Evolutionary conservation across 331 rosid genomes (phyloP), one percentile per base, ranked within the genome.

Genomic region (Stylosanthes scabra): DNA sequence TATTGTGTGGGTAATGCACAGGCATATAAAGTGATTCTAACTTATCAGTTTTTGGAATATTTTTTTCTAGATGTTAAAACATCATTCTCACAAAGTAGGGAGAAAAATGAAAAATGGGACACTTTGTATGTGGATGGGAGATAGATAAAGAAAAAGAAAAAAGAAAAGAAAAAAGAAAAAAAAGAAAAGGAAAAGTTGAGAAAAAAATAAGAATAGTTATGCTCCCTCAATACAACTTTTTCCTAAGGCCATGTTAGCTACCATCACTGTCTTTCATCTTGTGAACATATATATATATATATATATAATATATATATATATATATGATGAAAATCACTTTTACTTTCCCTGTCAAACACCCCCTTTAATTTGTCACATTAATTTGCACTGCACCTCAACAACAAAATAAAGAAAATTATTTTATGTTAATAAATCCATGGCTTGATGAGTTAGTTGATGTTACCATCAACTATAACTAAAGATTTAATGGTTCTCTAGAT

Each of bases 31-130:
- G 84, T 68, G 63, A 74, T 69, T 34, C 39, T 34, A 34, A 34
- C 5, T 58, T 77, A 75, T 72, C 56, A 63, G 74, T 66, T 67
- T 72, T 82, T 50, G 86, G 87, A 74, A 80, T 75, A 79, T 85
- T 78, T 85, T 34, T 75, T 57, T 85, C 76, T 74, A 75, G 83
- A 85, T 81, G 90, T 83, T 88, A 77, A 84, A 78, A 71, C 86
- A 87, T 75, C 86, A 87, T 61, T 73, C 81, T 76, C 75, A 60
- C 69, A 64, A 80, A 78, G 80, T 46, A 67, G 63, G 72, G 60
- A 72, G 82, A 78, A 78, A 78, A 79, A 82, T 85, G 85, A 80
- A 76, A 81, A 78, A 79, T 83, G 85, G 85, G 80, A 76, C 86
- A 71, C 70, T 64, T 47, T 78, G 86, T 49, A 45, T 68, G 76